These are phyloP conservation scores for Backusella parvicylindrica DNA, from an alignment of 192 early-diverging fungal genomes.

Conservation along the genomic window DNA sequence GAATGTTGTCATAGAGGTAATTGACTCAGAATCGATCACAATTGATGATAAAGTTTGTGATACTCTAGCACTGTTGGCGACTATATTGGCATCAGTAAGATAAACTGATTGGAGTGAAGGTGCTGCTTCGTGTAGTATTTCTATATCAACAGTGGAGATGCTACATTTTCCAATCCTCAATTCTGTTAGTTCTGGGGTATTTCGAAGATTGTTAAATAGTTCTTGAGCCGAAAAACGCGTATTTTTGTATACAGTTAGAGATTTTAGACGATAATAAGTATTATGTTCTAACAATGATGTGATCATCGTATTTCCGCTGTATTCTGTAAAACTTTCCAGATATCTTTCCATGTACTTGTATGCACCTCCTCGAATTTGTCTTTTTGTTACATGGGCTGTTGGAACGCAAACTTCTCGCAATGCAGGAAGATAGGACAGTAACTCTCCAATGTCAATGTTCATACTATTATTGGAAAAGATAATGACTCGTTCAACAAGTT, in stretches of 20 bases:
- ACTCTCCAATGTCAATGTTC: not conserved
- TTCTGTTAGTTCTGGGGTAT: not conserved
- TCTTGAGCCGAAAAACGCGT: not conserved
- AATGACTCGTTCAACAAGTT: not conserved
- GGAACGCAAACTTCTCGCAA: not conserved
- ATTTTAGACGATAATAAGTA: not conserved
- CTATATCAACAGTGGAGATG: not conserved
- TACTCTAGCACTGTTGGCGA: not conserved
- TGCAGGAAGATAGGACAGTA: not conserved
- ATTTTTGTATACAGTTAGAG: not conserved
- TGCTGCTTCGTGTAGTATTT: not conserved
- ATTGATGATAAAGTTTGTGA: not conserved
- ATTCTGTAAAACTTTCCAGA: not conserved
- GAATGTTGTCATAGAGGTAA: not conserved
- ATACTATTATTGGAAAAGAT: not conserved
- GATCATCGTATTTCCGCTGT: not conserved
- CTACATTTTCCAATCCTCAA: not conserved
- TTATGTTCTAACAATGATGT: not conserved
- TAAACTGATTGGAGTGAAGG: not conserved
- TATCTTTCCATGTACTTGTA: not conserved
- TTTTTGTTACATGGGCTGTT: not conserved
- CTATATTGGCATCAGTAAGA: not conserved
- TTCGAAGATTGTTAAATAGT: not conserved
- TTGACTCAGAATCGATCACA: not conserved
- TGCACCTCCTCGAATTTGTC: not conserved